Evolutionary conservation across 225 moss, liverwort and hornwort genomes (phyloP).

Genomic region (Physcomitrium patens): DNA sequence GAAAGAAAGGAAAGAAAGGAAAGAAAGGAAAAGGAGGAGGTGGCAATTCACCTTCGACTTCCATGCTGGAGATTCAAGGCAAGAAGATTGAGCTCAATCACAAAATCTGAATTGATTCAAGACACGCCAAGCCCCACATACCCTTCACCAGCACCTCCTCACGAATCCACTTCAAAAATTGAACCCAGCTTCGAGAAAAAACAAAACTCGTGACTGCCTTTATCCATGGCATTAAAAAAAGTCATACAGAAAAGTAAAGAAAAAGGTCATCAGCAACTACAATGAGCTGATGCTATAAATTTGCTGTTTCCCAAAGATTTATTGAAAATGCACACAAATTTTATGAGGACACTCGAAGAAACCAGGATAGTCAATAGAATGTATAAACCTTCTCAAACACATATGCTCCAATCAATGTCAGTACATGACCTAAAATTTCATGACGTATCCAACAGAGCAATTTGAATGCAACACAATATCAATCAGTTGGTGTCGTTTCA

Average conservation of each 20-base stretch:
- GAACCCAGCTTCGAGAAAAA: not conserved
- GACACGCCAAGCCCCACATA: not conserved
- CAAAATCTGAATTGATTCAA: not conserved
- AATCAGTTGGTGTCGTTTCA: not conserved
- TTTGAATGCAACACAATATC: not conserved
- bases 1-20: not conserved
- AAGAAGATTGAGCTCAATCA: not conserved
- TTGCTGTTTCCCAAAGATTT: not conserved
- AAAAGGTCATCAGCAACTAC: not conserved
- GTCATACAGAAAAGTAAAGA: not conserved
- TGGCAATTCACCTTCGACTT: conserved; percentile 39
- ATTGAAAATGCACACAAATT: not conserved
- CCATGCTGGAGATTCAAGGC: conserved; percentile 26
- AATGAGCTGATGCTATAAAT: not conserved
- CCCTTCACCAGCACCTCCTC: not conserved
- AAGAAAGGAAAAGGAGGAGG: not conserved
- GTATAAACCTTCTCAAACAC: not conserved
- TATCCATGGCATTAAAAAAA: not conserved
- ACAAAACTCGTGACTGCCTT: not conserved
- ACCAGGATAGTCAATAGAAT: not conserved
- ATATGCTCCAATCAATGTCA: not conserved
- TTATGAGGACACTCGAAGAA: not conserved
- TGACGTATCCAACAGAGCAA: not conserved
- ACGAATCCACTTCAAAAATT: not conserved
- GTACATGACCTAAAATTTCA: no score